Conservation (phyloP, 768 basidiomycete species). For the Kwoniella shandongensis region DNA sequence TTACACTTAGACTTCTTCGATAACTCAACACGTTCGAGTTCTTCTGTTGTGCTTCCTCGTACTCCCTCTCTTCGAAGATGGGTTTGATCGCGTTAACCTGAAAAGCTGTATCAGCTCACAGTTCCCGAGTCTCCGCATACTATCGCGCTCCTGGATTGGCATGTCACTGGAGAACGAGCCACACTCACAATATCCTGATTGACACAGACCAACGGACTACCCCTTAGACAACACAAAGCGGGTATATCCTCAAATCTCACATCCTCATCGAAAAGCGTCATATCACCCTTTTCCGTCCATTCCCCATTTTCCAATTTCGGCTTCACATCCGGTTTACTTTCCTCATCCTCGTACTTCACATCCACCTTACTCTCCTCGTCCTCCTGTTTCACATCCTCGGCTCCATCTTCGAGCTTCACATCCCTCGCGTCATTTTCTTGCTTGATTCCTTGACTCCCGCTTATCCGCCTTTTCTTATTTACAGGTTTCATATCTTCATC, state of each 20-base stretch:
- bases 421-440: neutral
- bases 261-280: slow-evolving; percentile 34
- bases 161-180: neutral
- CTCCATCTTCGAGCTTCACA: slow-evolving; percentile 1
- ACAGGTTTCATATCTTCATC: neutral
- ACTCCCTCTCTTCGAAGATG: slow-evolving; percentile 47
- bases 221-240: slow-evolving; percentile 34
- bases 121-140: neutral
- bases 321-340: neutral
- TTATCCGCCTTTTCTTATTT: neutral
- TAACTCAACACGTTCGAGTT: slow-evolving; percentile 52
- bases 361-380: slow-evolving; percentile 3
- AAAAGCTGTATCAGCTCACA: no score
- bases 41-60: slow-evolving; percentile 46
- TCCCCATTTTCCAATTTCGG: no score
- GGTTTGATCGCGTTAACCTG: slow-evolving; percentile 52
- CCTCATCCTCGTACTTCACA: neutral
- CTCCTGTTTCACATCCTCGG: slow-evolving; percentile 11
- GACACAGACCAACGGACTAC: slow-evolving; percentile 47
- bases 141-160: no score
- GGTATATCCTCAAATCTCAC: slow-evolving; percentile 44
- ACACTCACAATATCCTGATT: slow-evolving; percentile 52
- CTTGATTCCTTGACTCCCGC: neutral
- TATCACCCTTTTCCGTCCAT: slow-evolving; percentile 25
- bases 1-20: slow-evolving; percentile 49